phyloP scores from a whole-genome alignment of 2,329 filamentous ascomycete species.

The Penicillium janthinellum region DNA sequence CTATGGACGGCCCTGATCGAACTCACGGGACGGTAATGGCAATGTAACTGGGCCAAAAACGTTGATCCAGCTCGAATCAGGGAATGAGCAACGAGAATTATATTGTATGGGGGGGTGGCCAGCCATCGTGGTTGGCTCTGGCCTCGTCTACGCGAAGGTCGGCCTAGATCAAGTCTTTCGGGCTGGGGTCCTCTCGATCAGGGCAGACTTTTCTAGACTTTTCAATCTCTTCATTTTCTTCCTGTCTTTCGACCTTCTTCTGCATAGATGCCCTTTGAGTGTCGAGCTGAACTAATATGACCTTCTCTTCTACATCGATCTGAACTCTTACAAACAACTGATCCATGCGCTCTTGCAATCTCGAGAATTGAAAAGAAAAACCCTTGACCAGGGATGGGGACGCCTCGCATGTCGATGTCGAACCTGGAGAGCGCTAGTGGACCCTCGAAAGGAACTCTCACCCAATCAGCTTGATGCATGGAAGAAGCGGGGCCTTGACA shows the following conservation, averaged over 20 bases:
- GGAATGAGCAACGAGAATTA: neutral
- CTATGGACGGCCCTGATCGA: neutral
- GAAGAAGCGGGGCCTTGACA: constrained; percentile 14
- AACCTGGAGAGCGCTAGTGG: constrained; percentile 27
- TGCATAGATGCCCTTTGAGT: neutral
- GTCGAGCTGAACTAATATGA: too few species aligned
- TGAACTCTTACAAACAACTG: neutral
- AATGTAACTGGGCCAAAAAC: constrained; percentile 1
- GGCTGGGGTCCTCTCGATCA: neutral
- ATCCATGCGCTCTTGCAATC: neutral
- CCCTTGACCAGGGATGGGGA: constrained; percentile 2
- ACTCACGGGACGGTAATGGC: neutral
- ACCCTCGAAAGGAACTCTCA: constrained; percentile 21
- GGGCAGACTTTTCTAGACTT: neutral
- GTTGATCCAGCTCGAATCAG: constrained; percentile 4
- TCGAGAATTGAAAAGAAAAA: neutral
- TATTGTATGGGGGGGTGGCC: constrained; percentile 1
- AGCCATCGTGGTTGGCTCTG: constrained; percentile 3
- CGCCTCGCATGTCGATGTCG: constrained; percentile 21
- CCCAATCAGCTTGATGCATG: constrained; percentile 25
- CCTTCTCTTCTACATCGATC: neutral
- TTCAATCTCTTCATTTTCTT: neutral
- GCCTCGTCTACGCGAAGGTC: neutral
- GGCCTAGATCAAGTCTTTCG: neutral
- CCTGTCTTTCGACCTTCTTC: neutral